Evolutionary conservation across 805 yeast species (phyloP).

Genomic region (Myxozyma geophila): DNA sequence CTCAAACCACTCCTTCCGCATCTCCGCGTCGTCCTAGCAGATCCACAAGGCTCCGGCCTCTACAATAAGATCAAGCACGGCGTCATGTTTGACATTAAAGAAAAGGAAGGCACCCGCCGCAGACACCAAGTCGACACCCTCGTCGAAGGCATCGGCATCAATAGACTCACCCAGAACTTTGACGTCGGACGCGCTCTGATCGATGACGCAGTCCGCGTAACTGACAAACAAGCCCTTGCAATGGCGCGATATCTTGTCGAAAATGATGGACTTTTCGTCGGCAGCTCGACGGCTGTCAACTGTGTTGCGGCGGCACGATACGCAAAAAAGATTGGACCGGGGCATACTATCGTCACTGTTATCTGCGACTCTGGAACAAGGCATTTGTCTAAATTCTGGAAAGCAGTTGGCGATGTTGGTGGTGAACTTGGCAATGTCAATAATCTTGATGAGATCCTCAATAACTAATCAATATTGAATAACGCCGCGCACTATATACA

Average conservation of each 20-base stretch:
- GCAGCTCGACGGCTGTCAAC: constrained; percentile 91
- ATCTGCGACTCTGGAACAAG: constrained; percentile 93
- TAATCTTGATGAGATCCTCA: constrained; percentile 4
- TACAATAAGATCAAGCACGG: constrained; percentile 83
- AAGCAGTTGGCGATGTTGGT: constrained; percentile 38
- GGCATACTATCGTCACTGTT: constrained; percentile 75
- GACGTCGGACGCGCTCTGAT: constrained; percentile 67
- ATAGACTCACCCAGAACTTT: constrained; percentile 83
- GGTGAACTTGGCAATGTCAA: background rate
- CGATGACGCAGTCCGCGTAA: constrained; percentile 78
- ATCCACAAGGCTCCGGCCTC: constrained; percentile 95
- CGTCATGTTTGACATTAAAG: constrained; percentile 89
- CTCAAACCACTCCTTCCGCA: constrained; percentile 57
- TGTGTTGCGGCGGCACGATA: constrained; percentile 83
- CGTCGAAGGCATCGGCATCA: constrained; percentile 92
- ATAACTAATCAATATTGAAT: background rate
- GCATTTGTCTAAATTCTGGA: constrained; percentile 93
- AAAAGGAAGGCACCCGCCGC: constrained; percentile 89
- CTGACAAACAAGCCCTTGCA: constrained; percentile 76
- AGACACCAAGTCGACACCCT: constrained; percentile 96
- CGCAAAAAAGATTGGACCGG: constrained; percentile 58
- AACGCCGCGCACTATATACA: background rate
- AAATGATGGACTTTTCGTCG: constrained; percentile 88
- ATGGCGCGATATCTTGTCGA: constrained; percentile 87
- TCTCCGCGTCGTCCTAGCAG: constrained; percentile 72